Evolutionary conservation across 208 protist genomes (phyloP), one percentile per base, ranked within the genome.

Genomic region (Trypanosoma vivax): DNA sequence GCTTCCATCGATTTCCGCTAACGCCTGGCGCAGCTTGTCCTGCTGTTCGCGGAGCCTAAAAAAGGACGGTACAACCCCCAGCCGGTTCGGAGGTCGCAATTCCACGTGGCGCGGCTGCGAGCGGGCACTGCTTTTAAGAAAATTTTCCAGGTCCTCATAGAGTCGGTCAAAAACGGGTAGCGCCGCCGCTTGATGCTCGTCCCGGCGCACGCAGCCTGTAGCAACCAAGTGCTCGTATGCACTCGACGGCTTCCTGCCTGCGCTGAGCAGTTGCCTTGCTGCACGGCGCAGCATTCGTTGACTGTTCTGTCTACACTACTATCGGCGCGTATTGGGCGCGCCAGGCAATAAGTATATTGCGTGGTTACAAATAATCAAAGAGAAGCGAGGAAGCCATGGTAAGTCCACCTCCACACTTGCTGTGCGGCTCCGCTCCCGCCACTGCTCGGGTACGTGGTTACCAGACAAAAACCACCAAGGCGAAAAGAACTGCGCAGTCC

Each of bases 401-500:
- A n/a, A n/a, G n/a, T n/a, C n/a, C n/a, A n/a, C n/a, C n/a, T n/a
- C n/a, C n/a, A n/a, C n/a, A n/a, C n/a, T n/a, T n/a, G n/a, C n/a
- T n/a, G n/a, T n/a, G n/a, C n/a, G n/a, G n/a, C n/a, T n/a, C n/a
- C n/a, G n/a, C n/a, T n/a, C n/a, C n/a, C n/a, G n/a, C n/a, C n/a
- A n/a, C n/a, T n/a, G n/a, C n/a, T n/a, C n/a, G n/a, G n/a, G n/a
- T n/a, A n/a, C n/a, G n/a, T n/a, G n/a, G n/a, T n/a, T n/a, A n/a
- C n/a, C n/a, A n/a, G n/a, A n/a, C n/a, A n/a, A n/a, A n/a, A n/a
- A n/a, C n/a, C n/a, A n/a, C n/a, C n/a, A n/a, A n/a, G n/a, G n/a
- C n/a, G n/a, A n/a, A n/a, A n/a, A n/a, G n/a, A n/a, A n/a, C n/a
- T 88, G 79, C 83, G 83, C 77, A 91, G 83, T 91, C 81, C 85